phyloP scores from a whole-genome alignment of 73 alveolate species.

The Paramecium sexaurelia region DNA sequence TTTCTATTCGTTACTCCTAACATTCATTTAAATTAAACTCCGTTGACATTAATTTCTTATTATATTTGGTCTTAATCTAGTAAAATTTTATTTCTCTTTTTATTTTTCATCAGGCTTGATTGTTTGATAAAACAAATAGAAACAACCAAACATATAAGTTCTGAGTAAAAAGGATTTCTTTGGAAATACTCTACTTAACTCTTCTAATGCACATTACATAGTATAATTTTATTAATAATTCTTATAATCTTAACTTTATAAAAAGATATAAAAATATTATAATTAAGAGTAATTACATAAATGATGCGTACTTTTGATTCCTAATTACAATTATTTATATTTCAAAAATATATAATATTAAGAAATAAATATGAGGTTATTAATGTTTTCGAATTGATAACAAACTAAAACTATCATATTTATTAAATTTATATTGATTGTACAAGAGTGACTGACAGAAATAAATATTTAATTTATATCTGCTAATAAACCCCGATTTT shows the following conservation, averaged over 20 bases:
- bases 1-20: background rate
- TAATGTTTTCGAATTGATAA: no score
- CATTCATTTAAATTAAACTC: background rate
- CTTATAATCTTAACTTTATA: background rate
- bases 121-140: conserved; percentile 8
- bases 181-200: conserved; percentile 43
- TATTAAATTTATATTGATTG: background rate
- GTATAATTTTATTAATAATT: background rate
- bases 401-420: background rate
- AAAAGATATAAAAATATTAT: background rate
- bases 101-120: background rate
- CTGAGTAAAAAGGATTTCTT: background rate
- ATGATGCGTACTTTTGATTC: background rate
- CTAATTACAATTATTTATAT: no score
- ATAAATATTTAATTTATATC: background rate
- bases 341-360: no score
- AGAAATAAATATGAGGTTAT: no score
- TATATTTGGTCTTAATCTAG: background rate
- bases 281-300: background rate
- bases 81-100: background rate
- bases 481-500: conserved; percentile 43
- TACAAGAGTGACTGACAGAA: conserved; percentile 42
- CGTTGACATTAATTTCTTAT: background rate
- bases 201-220: background rate
- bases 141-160: conserved; percentile 33